Base-by-base conservation (phyloP, 2,329 filamentous ascomycete genomes). In the Cladobotryum protrusum region DNA sequence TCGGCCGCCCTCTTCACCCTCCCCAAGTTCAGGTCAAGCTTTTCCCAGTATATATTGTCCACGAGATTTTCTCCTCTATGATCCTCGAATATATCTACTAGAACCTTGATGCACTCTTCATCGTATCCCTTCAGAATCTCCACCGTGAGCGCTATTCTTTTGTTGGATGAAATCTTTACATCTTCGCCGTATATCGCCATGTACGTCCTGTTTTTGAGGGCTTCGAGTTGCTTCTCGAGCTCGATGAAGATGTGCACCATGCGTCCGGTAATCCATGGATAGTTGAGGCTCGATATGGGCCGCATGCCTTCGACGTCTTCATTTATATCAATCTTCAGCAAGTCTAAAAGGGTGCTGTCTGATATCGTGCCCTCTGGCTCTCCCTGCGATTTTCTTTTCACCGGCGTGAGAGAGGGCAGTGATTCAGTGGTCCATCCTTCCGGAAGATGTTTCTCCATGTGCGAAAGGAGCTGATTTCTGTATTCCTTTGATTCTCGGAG, bases 271-370 rank as follows among this genome's bases (percentile, higher is more conserved):
- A 64, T 54, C 44, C 49, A 62, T 9, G 67, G 14, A 39, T 67
- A 71, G 53, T 72, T 72, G 5, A 71, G 15, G 17, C 60, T 59
- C 0, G 62, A 67, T 1, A 66, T n/a, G 3, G 65, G 65, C 1
- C 36, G 17, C 61, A 24, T 14, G 19, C 40, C 40, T 7, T 14
- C 15, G 18, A 42, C 40, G 40, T 42, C 40, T 5, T 19, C 13
- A 17, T 18, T 14, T 14, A 42, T 42, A 24, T 42, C 40, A 17
- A 20, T 24, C 19, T 42, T 42, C 5, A 42, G 17, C 5, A 42
- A 19, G 9, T 20, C 40, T 14, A 42, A 20, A n/a, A 42, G n/a
- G 7, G 17, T 42, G 17, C 19, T 42, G n/a, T 14, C 15, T 20
- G 40, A 42, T 42, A 42, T 14, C 6, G 15, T 17, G 19, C 13